Evolutionary conservation across 768 basidiomycete species (phyloP).

Genomic region (Chalciporus chontae): DNA sequence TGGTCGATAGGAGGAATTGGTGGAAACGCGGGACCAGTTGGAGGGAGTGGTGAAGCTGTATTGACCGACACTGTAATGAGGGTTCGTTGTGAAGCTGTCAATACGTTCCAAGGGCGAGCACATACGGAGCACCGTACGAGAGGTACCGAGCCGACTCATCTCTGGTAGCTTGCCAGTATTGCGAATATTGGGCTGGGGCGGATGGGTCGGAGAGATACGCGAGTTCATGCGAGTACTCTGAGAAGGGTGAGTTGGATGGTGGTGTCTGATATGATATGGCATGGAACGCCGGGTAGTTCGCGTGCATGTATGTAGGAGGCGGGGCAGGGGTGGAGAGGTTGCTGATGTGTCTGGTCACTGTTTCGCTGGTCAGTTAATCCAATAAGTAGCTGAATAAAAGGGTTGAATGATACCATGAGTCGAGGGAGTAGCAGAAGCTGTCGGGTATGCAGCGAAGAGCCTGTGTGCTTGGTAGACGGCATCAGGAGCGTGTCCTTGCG

Average conservation of each 20-base stretch:
- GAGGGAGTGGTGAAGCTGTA: constrained; percentile 33
- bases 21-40: constrained; percentile 40
- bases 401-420: constrained; percentile 52
- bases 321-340: constrained; percentile 55
- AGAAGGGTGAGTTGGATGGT: constrained; percentile 51
- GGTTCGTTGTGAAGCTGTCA: constrained; percentile 1
- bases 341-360: constrained; percentile 66
- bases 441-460: constrained; percentile 64
- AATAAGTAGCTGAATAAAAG: not conserved
- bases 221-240: constrained; percentile 65
- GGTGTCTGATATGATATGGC: constrained; percentile 26
- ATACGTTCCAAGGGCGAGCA: constrained; percentile 4
- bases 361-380: constrained; percentile 18
- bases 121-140: constrained; percentile 50
- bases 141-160: constrained; percentile 61
- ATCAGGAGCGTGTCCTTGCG: constrained; percentile 33
- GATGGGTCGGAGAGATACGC: constrained; percentile 52
- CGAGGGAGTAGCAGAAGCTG: constrained; percentile 75
- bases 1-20: constrained; percentile 52
- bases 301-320: constrained; percentile 62
- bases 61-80: constrained; percentile 20
- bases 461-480: constrained; percentile 66
- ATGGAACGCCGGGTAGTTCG: constrained; percentile 30
- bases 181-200: constrained; percentile 41
- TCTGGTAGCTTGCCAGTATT: constrained; percentile 63